Evolutionary conservation across 1,284 basidiomycete genomes (phyloP).

Genomic region (Apiotrichum sp.): DNA sequence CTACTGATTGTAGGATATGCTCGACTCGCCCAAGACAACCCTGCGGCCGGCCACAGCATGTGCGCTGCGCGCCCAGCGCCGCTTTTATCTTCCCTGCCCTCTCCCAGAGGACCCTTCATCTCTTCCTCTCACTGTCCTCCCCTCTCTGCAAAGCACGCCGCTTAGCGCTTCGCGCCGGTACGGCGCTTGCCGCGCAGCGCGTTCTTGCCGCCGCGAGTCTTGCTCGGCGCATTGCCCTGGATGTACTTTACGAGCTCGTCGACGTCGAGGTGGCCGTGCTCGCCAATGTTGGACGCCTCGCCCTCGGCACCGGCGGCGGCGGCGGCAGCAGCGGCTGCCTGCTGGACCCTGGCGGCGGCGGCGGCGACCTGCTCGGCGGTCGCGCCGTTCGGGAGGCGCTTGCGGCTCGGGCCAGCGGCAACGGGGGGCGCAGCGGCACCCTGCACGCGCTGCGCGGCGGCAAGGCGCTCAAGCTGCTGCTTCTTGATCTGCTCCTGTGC

Average conservation of each 20-base stretch:
- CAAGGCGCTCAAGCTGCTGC: slow-evolving; percentile 32
- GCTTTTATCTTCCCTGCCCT: too few species aligned
- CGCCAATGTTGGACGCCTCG: slow-evolving; percentile 24
- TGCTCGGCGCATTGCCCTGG: slow-evolving; percentile 34
- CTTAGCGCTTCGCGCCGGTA: slow-evolving; percentile 40
- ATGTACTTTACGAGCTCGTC: slow-evolving; percentile 50
- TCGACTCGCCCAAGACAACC: neutral
- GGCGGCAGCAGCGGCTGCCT: slow-evolving; percentile 11
- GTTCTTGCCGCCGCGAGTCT: slow-evolving; percentile 37
- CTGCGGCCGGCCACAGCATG: too few species aligned
- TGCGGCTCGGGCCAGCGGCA: neutral
- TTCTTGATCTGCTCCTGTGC: slow-evolving; percentile 39
- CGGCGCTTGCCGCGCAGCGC: slow-evolving; percentile 44
- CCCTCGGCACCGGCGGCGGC: slow-evolving; percentile 8
- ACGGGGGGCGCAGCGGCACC: slow-evolving; percentile 3
- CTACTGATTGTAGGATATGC: neutral
- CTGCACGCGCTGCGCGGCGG: slow-evolving; percentile 23
- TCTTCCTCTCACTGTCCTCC: too few species aligned
- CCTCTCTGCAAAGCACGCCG: too few species aligned
- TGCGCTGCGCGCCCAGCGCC: too few species aligned
- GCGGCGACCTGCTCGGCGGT: slow-evolving; percentile 7
- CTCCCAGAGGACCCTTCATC: too few species aligned
- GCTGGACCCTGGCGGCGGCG: slow-evolving; percentile 10
- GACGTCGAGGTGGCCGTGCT: slow-evolving; percentile 42
- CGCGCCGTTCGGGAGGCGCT: slow-evolving; percentile 5